Evolutionary conservation across 345 rosid genomes (phyloP), one percentile per base, ranked within the genome.

Genomic region (Cardamine resedifolia): DNA sequence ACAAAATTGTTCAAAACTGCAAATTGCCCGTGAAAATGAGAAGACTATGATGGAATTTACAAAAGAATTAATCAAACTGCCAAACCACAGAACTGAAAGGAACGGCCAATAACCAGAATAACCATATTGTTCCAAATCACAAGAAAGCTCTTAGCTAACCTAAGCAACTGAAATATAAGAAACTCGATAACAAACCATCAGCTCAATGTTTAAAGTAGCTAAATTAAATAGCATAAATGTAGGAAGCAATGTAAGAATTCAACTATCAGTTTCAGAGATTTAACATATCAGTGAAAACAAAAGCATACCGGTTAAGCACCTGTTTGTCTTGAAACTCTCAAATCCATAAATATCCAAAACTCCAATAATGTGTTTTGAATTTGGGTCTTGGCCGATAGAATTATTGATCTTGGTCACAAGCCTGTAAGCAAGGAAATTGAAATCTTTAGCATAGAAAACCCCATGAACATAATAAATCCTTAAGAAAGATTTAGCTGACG

Each of bases 241-340:
- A 58, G 27, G 27, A 57, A 50, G 20, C 26, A 39, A 53, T 6
- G 43, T 27, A 38, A 57, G 15, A 28, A 12, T 57, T 38, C 47
- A 64, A 10, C 43, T 56, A 57, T 57, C 76, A 64, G 56, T 58
- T 57, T 15, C 62, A 57, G 39, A 70, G 19, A 56, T 58, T 31
- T 52, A 68, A 45, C 64, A 75, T 61, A 63, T 62, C 58, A 53
- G 70, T 59, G 38, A 60, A 75, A 43, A 68, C 79, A 95, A 82
- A 89, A 88, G n/a, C n/a, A n/a, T 91, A 91, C 99, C 97, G 63
- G 90, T 78, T 82, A 88, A 87, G 99, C 99, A 95, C 99, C 99
- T 95, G 99, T 95, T 95, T 86, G 98, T 95, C 96, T 95, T 90
- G 88, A 95, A 95, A 95, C 97, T 95, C 88, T 95, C 99, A 71